A percentile compares a stretch with the other conserved stretches of the same genome.
These are phyloP conservation scores for Tulasnella sp. DNA, from an alignment of 768 basidiomycete genomes.

Conservation along the genomic window DNA sequence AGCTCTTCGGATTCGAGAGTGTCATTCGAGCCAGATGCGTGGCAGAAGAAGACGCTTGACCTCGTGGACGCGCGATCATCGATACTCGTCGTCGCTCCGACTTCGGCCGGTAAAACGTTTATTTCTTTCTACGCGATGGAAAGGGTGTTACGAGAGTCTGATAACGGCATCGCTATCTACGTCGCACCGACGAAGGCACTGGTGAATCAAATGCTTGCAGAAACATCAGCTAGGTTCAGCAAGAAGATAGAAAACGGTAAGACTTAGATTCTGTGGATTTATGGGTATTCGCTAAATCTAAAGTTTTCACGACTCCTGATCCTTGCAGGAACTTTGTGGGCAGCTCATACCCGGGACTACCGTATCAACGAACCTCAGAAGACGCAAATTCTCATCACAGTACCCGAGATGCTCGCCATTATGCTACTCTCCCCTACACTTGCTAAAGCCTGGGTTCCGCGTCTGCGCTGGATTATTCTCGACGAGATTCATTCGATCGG, in stretches of 20 bases:
- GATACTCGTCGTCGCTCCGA: conserved; percentile 44
- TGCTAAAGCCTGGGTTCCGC: conserved; percentile 49
- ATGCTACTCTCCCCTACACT: conserved; percentile 60
- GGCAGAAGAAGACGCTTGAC: conserved; percentile 60
- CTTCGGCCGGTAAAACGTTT: conserved; percentile 48
- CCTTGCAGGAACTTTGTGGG: conserved; percentile 46
- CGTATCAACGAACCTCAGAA: conserved; percentile 51
- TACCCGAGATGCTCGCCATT: conserved; percentile 58
- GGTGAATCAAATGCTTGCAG: conserved; percentile 48
- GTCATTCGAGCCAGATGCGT: conserved; percentile 54
- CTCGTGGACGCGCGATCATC: conserved; percentile 49
- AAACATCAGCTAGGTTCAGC: conserved; percentile 59
- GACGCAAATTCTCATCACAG: conserved; percentile 65
- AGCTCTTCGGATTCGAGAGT: conserved; percentile 47
- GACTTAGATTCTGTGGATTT: conserved; percentile 20
- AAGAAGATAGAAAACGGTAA: conserved; percentile 41
- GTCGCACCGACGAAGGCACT: conserved; percentile 68
- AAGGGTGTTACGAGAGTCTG: conserved; percentile 46
- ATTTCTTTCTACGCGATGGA: conserved; percentile 74
- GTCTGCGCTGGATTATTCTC: conserved; percentile 58
- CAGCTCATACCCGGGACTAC: conserved; percentile 55
- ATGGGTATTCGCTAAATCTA: neutral
- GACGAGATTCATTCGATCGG: conserved; percentile 58
- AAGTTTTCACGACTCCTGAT: too few relatives aligned
- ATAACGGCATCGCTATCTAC: conserved; percentile 60